These are phyloP conservation scores for Suhomyces vadensis DNA, from an alignment of 805 yeast genomes.

Conservation along the genomic window DNA sequence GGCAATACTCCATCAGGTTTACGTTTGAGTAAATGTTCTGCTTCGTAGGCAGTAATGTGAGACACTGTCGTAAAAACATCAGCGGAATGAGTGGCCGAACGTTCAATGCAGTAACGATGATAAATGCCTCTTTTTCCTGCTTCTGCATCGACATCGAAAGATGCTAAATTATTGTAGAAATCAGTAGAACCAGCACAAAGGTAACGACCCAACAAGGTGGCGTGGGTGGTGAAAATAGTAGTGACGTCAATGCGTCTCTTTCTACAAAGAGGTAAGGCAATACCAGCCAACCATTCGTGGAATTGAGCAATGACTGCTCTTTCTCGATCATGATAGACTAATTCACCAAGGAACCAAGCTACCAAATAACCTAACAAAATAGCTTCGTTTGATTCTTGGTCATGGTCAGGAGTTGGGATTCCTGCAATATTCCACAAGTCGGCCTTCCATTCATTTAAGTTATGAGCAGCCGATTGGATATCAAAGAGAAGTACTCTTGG, in stretches of 20 bases:
- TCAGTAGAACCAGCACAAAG: conserved; percentile 96
- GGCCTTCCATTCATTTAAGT: conserved; percentile 88
- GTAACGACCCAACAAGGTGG: conserved; percentile 91
- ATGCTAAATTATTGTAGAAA: conserved; percentile 85
- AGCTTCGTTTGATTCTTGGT: conserved; percentile 87
- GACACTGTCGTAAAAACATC: conserved; percentile 98
- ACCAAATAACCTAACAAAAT: conserved; percentile 88
- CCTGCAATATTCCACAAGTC: conserved; percentile 92
- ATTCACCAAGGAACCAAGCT: conserved; percentile 96
- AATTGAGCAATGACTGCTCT: conserved; percentile 92
- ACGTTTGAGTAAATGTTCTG: conserved; percentile 88
- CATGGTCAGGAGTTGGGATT: conserved; percentile 90
- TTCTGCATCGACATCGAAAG: conserved; percentile 94
- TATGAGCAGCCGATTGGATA: conserved; percentile 65
- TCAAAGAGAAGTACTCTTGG: conserved; percentile 91
- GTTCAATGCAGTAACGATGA: conserved; percentile 94
- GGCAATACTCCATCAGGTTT: conserved; percentile 98
- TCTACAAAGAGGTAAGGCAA: conserved; percentile 88
- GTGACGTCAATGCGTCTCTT: conserved; percentile 91
- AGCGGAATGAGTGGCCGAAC: conserved; percentile 93
- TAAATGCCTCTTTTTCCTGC: conserved; percentile 98
- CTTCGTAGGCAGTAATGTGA: conserved; percentile 94
- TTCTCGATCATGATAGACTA: conserved; percentile 77
- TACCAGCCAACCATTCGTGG: conserved; percentile 99
- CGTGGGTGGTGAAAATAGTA: conserved; percentile 96